phyloP scores from a whole-genome alignment of 495 filamentous ascomycete species.

The Daldinia vernicosa region DNA sequence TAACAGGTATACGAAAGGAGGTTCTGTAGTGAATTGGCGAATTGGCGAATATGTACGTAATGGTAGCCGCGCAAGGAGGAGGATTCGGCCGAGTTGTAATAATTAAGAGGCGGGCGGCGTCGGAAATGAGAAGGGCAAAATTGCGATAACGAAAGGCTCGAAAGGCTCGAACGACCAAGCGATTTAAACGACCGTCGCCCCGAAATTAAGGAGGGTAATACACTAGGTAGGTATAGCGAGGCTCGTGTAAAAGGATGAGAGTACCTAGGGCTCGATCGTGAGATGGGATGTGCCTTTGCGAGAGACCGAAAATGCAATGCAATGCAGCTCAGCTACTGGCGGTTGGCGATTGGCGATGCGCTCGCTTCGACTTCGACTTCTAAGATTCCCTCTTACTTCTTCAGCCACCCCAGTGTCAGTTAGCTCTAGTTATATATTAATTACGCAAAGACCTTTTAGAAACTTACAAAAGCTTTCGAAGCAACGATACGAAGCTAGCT shows the following conservation, averaged over 20 bases:
- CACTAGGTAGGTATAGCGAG: background rate
- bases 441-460: background rate
- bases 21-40: background rate
- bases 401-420: background rate
- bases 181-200: background rate
- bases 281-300: background rate
- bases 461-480: conserved; percentile 1
- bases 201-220: background rate
- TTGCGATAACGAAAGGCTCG: conserved; percentile 6
- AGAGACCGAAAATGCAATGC: background rate
- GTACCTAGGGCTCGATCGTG: background rate
- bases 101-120: background rate
- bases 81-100: background rate
- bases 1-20: conserved; percentile 5
- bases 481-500: background rate
- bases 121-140: background rate
- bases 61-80: background rate
- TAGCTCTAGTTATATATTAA: conserved; percentile 1
- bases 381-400: too few relatives aligned
- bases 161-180: background rate
- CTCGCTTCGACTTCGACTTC: background rate
- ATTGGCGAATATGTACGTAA: conserved; percentile 9
- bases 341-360: too few relatives aligned
- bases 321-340: conserved; percentile 4
- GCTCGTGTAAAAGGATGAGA: background rate